Evolutionary conservation across 1,284 basidiomycete genomes (phyloP), one percentile per base, ranked within the genome.

Genomic region (Caloboletus firmus): DNA sequence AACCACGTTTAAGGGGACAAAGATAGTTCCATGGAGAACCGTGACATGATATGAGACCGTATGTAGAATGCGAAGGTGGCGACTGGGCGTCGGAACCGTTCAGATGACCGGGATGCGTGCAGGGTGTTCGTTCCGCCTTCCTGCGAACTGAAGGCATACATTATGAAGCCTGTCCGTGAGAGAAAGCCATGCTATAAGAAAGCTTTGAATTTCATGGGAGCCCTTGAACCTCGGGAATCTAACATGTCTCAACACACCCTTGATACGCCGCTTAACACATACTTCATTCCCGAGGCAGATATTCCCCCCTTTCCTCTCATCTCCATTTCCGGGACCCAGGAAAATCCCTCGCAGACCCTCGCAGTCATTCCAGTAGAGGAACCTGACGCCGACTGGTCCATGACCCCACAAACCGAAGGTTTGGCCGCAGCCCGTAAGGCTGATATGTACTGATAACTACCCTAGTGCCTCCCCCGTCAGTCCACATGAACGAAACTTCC

Each of bases 401-500:
- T 40, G 22, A 3, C 15, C 17, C 13, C 7, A 28, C 40, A 12
- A 8, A 24, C 22, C 24, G 46, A 48, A 42, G 24, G 34, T 9
- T 9, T 34, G 11, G 2, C 7, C n/a, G 4, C 55, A 20, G 24
- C 20, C 0, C 32, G 53, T 58, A 41, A 46, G 31, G 30, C 15
- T 22, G 34, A 32, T 28, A 20, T 22, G 18, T 15, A 5, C 10
- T 4, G 12, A 30, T 40, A 22, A 35, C 18, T 10, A 9, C 10
- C 7, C 24, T 17, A 5, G 37, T 52, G 42, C 58, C 22, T 12
- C 34, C 24, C 4, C 15, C 26, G n/a, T 40, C 35, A 61, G 55
- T 5, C 24, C 4, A 52, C 2, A 13, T 13, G 17, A 30, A 26
- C 20, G 43, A 17, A 28, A 30, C 8, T 1, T 32, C 47, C 30